Base-by-base conservation (phyloP, 768 basidiomycete species). In the Boletus rufocinnamomeus region DNA sequence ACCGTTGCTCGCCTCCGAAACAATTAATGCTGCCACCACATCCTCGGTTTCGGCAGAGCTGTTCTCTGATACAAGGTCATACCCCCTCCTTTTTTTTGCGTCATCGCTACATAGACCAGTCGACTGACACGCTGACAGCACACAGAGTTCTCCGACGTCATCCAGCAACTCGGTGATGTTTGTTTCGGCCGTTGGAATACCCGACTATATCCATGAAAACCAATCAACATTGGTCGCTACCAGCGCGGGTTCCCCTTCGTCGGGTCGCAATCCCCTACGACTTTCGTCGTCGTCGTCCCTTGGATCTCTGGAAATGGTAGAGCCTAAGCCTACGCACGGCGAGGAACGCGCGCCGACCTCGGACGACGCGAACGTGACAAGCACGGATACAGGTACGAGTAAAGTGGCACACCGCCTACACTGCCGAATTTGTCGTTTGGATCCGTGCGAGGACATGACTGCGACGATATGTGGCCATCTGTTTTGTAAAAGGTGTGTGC, bases 391-490 rank as follows among this genome's bases (percentile, higher is more conserved):
- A 9, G 55, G 41, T 50, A 3, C 21, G 10, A 50, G 34, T 35
- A 43, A 21, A 2, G 35, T 21, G 59, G 44, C 47, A 32, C 56
- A 65, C 44, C 64, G 67, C 6, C 64, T 83, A 50, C 79, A 84
- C 48, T 86, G 83, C 56, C 77, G 85, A 28, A 68, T 77, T 1
- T 86, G 84, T 61, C 70, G 74, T 6, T 66, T 72, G 27, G 78
- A 84, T 52, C 76, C 78, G 1, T 83, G 82, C 52, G 76, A 79
- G 38, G 78, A 84, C 58, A 77, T 80, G 46, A 85, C 82, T 3
- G 84, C 80, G 23, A 85, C 82, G 5, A 80, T 83, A 69, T 87
- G 85, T 63, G 85, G 85, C 4, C 85, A 87, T 60, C 63, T 87
- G 19, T 87, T 87, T 61, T 87, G 85, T 63, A 77, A 82, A 54